Evolutionary conservation across 2,329 filamentous ascomycete species (phyloP).

Genomic region (Botrytis paeoniae): DNA sequence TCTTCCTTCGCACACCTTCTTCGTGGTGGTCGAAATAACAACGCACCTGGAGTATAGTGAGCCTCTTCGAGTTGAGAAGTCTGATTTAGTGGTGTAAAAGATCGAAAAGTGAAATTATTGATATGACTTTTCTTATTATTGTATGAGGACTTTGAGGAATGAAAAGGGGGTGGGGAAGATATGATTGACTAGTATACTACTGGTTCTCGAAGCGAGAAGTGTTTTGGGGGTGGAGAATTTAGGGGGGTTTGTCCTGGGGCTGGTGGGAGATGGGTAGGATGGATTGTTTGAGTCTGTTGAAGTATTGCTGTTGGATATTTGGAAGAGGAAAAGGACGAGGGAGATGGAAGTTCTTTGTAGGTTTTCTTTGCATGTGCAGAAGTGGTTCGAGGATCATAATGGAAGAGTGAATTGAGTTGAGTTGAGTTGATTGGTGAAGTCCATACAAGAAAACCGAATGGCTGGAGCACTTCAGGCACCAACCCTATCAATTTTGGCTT

Average conservation of each 20-base stretch:
- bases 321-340: accelerated
- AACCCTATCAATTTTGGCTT: no score
- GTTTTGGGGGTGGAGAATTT: not conserved
- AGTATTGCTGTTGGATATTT: no score
- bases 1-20: no score
- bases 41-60: no score
- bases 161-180: not conserved
- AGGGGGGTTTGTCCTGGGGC: no score
- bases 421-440: no score
- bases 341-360: not conserved
- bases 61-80: no score
- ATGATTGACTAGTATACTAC: not conserved
- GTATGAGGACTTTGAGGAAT: not conserved
- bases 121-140: accelerated
- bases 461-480: not conserved
- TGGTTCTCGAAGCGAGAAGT: not conserved
- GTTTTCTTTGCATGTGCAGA: not conserved
- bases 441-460: no score
- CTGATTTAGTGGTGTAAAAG: not conserved
- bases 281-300: not conserved
- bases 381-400: not conserved
- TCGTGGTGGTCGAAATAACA: not conserved
- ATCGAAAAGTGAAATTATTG: not conserved
- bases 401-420: not conserved
- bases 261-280: not conserved